Base-by-base conservation (phyloP, 805 yeast genomes). In the Maudiozyma bulderi region DNA sequence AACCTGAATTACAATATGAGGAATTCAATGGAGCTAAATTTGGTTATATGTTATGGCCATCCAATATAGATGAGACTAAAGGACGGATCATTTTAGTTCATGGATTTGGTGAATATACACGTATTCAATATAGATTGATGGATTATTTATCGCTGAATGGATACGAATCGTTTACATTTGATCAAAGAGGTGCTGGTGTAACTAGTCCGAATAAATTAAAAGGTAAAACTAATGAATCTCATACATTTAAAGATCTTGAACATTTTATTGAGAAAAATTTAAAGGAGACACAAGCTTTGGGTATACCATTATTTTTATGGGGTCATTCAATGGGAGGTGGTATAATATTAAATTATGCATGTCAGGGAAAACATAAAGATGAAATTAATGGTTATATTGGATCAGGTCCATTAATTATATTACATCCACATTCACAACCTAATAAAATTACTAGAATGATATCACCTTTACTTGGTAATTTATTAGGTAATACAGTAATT, bases 251-350 rank as follows among this genome's bases (percentile, higher is more conserved):
- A 29, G 90, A 82, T 59, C 68, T 85, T 55, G 80, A 82, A 48
- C 75, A 70, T 57, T 75, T 85, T 62, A 46, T 62, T 30, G 52
- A 49, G 38, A 54, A 32, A 57, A 61, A 52, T 54, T 39, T 57
- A 26, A 45, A 52, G 30, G 60, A 61, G 33, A 55, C 59, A 20
- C 43, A 59, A 31, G 56, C 50, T 8, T 50, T 51, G 14, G 48
- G 55, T 1, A 63, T 62, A 6, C 61, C 60, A 37, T 55, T 84
- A 33, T 74, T 70, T 55, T 58, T 86, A 43, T 69, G 76, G 58
- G 89, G 91, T 1, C 87, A 81, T 54, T 84, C 89, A 8, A 84
- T 86, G 90, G 95, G 95, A 46, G 91, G 91, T 20, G 90, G 84
- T 0, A 78, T 85, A 46, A 70, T 69, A 0, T 66, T 85, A 50